Evolutionary conservation across 2,329 filamentous ascomycete genomes (phyloP), one percentile per base, ranked within the genome.

Genomic region (Dichotomopilus funicola): DNA sequence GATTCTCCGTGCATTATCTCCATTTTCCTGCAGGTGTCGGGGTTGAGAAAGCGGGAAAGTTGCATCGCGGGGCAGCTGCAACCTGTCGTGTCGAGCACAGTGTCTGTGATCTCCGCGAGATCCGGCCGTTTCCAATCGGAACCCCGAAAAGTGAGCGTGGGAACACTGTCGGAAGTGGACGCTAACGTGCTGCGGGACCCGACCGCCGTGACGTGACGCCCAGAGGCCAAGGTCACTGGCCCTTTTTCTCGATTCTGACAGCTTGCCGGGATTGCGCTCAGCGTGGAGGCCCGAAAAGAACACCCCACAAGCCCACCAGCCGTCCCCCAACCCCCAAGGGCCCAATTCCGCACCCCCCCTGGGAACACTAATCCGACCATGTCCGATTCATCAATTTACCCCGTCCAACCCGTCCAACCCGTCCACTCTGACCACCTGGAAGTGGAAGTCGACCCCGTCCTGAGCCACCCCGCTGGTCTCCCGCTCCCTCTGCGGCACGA

Each of bases 391-490:
- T 44, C 42, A 33, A 44, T 44, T 19, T 31, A 44, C 42, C 42
- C 42, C 5, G 7, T 12, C 27, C 13, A 27, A 27, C 19, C 19
- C 19, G 19, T 27, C 19, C 19, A 27, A 27, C 19, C 19, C 19
- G 19, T 27, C 19, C 19, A 27, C 19, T 27, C 19, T 27, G 19
- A 27, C 19, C 19, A 27, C 19, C 19, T 27, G 19, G 19, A 27
- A 27, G 19, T 27, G 19, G 19, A 27, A 27, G 72, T 80, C 70
- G 77, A 81, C 73, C 75, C 77, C 65, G 71, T 70, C 60, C 73
- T 80, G 67, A 74, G 72, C 54, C 49, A 55, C 57, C 59, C 55
- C 51, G 59, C 61, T 38, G 56, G 57, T 55, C 54, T 59, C 37
- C 51, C 63, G 49, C 56, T 56, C 44, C 53, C 51, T 48, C 55